phyloP scores from a whole-genome alignment of 192 early-diverging fungal genomes.

The Coemansia sp. region DNA sequence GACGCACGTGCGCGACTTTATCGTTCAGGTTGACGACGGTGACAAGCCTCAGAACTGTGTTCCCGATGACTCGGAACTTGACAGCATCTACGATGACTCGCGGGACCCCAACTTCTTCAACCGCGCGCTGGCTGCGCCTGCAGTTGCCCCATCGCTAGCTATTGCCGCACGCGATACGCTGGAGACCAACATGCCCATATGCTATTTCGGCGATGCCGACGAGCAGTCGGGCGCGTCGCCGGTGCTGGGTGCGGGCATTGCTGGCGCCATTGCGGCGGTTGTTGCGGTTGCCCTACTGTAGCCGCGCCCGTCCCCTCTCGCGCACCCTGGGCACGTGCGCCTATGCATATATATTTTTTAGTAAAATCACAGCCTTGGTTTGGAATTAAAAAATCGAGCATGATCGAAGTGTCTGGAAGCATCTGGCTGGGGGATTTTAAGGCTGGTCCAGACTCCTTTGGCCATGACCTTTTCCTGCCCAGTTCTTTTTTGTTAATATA shows the following conservation, averaged over 20 bases:
- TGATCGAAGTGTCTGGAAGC: too few relatives aligned
- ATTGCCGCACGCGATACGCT: not conserved
- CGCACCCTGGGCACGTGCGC: not conserved
- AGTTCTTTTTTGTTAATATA: too few relatives aligned
- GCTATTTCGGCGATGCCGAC: slow-evolving; percentile 23
- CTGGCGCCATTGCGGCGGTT: not conserved
- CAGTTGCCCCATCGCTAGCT: not conserved
- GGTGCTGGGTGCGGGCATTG: not conserved
- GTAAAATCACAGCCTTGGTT: not conserved
- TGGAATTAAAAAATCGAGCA: too few relatives aligned
- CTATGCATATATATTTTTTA: not conserved
- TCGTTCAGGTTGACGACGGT: slow-evolving; percentile 23
- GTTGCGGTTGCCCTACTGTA: not conserved
- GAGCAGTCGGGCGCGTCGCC: slow-evolving; percentile 5
- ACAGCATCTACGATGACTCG: slow-evolving; percentile 29
- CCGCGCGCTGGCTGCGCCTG: slow-evolving; percentile 10
- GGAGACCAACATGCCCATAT: slow-evolving; percentile 23
- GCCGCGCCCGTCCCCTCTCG: too few relatives aligned
- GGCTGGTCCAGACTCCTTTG: too few relatives aligned
- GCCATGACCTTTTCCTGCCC: too few relatives aligned
- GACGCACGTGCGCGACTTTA: slow-evolving; percentile 47
- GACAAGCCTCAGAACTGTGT: slow-evolving; percentile 32
- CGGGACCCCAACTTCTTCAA: slow-evolving; percentile 45
- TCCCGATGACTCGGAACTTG: slow-evolving; percentile 31
- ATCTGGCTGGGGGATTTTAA: too few relatives aligned